Percentiles rank a stretch among this genome's conserved stretches.
phyloP scores from a whole-genome alignment of 352 stramenopile genomes.

The Pythium scleroteichum region DNA sequence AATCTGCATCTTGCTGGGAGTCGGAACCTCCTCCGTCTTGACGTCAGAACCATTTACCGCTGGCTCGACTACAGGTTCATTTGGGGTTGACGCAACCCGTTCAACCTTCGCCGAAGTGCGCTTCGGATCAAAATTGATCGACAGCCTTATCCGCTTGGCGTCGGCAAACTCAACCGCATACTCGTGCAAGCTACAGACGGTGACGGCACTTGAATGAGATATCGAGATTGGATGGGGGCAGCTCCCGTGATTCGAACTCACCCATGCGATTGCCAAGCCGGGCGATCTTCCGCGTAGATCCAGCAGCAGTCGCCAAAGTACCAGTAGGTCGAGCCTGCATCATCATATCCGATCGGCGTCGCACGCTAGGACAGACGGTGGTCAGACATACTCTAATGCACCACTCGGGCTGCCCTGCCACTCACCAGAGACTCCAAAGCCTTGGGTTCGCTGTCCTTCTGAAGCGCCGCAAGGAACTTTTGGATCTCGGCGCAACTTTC shows the following conservation, averaged over 20 bases:
- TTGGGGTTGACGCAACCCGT: background rate
- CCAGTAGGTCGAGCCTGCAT: conserved; percentile 78
- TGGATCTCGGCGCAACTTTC: conserved; percentile 77
- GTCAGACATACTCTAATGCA: background rate
- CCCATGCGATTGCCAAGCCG: conserved; percentile 51
- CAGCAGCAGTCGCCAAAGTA: conserved; percentile 86
- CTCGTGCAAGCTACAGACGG: conserved; percentile 5
- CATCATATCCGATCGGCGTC: conserved; percentile 71
- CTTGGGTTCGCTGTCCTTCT: conserved; percentile 70
- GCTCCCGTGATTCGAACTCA: conserved; percentile 6
- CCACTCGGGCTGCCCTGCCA: background rate
- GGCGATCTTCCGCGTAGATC: conserved; percentile 82
- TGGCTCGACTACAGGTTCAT: background rate
- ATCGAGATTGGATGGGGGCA: no score
- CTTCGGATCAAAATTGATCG: conserved; percentile 64
- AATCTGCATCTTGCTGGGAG: conserved; percentile 21
- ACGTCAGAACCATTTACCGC: background rate
- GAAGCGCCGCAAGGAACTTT: conserved; percentile 61
- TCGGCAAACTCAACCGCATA: conserved; percentile 78
- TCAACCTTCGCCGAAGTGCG: background rate
- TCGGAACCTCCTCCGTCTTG: background rate
- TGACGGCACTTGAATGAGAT: no score
- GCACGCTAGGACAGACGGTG: conserved; percentile 38
- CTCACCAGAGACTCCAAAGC: conserved; percentile 63
- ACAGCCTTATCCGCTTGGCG: conserved; percentile 73